Base-by-base conservation (phyloP, 169 alveolate species). In the Toxoplasma gondii region DNA sequence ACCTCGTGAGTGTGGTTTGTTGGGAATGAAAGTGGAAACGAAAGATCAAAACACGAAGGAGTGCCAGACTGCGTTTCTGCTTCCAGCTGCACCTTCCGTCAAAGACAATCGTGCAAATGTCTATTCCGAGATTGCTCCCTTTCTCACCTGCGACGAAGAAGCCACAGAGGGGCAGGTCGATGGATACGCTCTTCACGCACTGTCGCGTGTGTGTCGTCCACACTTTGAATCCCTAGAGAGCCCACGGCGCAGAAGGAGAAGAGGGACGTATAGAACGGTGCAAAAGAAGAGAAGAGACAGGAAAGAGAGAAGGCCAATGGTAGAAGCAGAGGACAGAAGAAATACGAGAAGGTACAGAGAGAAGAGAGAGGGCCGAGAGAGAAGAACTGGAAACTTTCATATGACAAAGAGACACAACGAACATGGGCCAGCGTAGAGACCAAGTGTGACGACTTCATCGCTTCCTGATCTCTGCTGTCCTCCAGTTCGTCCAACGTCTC, bases 101-200 rank as follows among this genome's bases (percentile, higher is more conserved):
- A n/a, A n/a, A n/a, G n/a, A n/a, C n/a, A n/a, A n/a, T n/a, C n/a
- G n/a, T n/a, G n/a, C n/a, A n/a, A n/a, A 4, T 49, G 58, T 12
- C 58, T 49, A 4, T 49, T 49, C 58, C 58, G 4, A 49, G 58
- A 7, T 49, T 49, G 12, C 58, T 49, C 12, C 58, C 74, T 27
- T 19, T 9, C 88, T 67, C 39, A 90, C 93, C 93, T 43, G 93
- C 93, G 54, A 90, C 74, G 45, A 90, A 64, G 45, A 90, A 69
- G 39, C 80, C 94, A 74, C 91, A 81, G 84, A 80, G 94, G 24
- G 88, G 92, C 78, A 34, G 34, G 29, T 82, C 88, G n/a, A 53
- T 24, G 70, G 44, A 54, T 39, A 58, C 74, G 27, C 74, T 91
- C 94, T 49, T 69, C 36, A 91, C 90, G 34, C 90, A 78, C 29